Evolutionary conservation across 2,329 filamentous ascomycete species (phyloP).

Genomic region (Ceratocystis cacaofunesta): DNA sequence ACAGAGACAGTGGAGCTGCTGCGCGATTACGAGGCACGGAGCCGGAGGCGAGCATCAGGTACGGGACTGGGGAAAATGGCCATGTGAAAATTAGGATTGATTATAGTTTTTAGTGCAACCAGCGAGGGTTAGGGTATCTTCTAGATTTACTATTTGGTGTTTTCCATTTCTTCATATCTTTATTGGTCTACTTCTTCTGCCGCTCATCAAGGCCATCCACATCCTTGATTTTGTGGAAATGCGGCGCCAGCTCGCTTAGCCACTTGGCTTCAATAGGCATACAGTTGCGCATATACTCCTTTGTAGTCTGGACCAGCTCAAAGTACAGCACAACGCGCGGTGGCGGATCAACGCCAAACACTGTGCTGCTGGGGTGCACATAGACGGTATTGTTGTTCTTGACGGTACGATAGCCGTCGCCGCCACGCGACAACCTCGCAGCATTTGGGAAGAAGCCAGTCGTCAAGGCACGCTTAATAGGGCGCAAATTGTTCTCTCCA

Average conservation of each 20-base stretch:
- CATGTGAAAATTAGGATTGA: neutral
- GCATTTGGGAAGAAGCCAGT: conserved; percentile 93
- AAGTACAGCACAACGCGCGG: conserved; percentile 76
- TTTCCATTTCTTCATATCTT: neutral
- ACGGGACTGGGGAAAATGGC: neutral
- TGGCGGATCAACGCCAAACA: conserved; percentile 63
- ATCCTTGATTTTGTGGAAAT: conserved; percentile 88
- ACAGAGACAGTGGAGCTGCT: conserved; percentile 30
- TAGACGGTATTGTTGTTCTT: conserved; percentile 82
- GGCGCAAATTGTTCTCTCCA: conserved; percentile 51
- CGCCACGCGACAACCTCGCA: conserved; percentile 65
- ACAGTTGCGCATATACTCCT: conserved; percentile 84
- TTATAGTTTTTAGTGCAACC: neutral
- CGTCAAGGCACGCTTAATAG: conserved; percentile 77
- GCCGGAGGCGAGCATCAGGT: neutral
- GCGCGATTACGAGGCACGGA: conserved; percentile 24
- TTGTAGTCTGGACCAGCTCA: conserved; percentile 65
- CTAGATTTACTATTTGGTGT: neutral
- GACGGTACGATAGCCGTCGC: conserved; percentile 78
- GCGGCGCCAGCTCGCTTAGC: conserved; percentile 80
- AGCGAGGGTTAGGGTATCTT: conserved; percentile 3
- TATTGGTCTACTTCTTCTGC: conserved; percentile 27
- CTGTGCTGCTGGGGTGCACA: conserved; percentile 74
- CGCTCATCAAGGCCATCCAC: conserved; percentile 66
- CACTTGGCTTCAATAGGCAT: conserved; percentile 75